Base-by-base conservation (phyloP, 2,329 filamentous ascomycete genomes). In the Ilyonectria mors-panacis region DNA sequence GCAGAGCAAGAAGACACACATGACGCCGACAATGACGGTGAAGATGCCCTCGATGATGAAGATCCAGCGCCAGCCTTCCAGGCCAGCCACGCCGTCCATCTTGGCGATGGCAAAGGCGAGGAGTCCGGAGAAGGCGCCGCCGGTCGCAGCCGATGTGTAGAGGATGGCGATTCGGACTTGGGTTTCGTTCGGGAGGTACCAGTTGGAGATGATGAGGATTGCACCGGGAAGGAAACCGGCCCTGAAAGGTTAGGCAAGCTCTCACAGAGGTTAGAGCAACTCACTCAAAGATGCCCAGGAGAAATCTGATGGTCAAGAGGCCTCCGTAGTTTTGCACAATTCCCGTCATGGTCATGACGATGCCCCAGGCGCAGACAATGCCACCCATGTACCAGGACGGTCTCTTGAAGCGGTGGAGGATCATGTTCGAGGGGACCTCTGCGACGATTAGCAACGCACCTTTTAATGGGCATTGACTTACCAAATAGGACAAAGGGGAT, bases 11-110 rank as follows among this genome's bases (percentile, higher is more conserved):
- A 86, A 81, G 73, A 83, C 83, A 75, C 83, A 85, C 37, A 74
- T 66, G 58, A 79, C 50, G 2, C 77, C 80, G 9, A 84, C 71
- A n/a, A 74, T 33, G 0, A 85, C 77, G 5, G 84, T 84, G 1
- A 80, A 64, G 1, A 85, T 68, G 1, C 86, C 86, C 70, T 88
- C 86, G 3, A 88, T 76, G 51, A 88, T 85, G 66, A 88, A 88
- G 30, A 87, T 86, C 71, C 85, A 88, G 60, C 83, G 81, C 85
- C 84, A 86, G 17, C 84, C 83, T 5, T 77, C 76, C 0, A 83
- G 73, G 0, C 82, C 82, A 1, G 81, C 79, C 1, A 81, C 68
- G 1, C 85, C 85, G 39, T 85, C 78, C 83, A 85, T 83, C 60
- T 84, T 81, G 23, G 80, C 78, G 60, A 86, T 85, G 0, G 75